phyloP scores from a whole-genome alignment of 169 alveolate genomes.

The Amoebophrya sp. region DNA sequence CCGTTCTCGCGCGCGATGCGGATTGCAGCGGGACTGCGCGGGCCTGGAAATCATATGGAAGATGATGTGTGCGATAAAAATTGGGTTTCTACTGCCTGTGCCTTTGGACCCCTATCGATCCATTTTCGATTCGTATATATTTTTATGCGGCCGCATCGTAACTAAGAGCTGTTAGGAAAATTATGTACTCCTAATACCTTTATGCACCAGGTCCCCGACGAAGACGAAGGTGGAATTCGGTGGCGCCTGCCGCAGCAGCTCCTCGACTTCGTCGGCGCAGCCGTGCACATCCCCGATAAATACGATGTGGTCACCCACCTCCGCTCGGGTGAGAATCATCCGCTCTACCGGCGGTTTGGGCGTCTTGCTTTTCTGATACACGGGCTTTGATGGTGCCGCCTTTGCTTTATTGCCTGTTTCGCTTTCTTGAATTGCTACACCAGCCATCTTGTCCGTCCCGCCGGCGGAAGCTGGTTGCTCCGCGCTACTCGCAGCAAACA shows the following conservation, averaged over 20 bases:
- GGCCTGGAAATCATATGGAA: neutral
- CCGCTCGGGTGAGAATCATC: neutral
- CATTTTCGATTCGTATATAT: neutral
- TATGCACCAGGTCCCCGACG: conserved; percentile 28
- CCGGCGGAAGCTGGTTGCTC: too few relatives aligned
- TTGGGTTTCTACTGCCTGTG: neutral
- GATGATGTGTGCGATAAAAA: neutral
- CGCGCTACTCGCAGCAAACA: too few relatives aligned
- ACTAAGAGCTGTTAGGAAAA: neutral
- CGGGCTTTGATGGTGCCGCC: too few relatives aligned
- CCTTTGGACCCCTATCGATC: neutral
- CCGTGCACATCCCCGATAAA: conserved; percentile 33
- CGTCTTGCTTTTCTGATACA: neutral
- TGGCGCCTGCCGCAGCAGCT: neutral
- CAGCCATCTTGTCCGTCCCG: too few relatives aligned
- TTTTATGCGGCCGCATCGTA: neutral
- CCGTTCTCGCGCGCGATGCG: neutral
- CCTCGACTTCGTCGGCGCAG: conserved; percentile 17
- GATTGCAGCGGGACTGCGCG: neutral
- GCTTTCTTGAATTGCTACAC: too few relatives aligned
- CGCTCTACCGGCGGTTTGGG: conserved; percentile 7
- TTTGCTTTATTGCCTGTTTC: too few relatives aligned
- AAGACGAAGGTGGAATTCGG: neutral
- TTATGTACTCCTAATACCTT: too few relatives aligned
- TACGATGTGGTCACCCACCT: neutral